Percentiles rank a stretch among this genome's conserved stretches.
Evolutionary conservation across 2,329 filamentous ascomycete genomes (phyloP).

Genomic region (Raffaelea ambrosiae): DNA sequence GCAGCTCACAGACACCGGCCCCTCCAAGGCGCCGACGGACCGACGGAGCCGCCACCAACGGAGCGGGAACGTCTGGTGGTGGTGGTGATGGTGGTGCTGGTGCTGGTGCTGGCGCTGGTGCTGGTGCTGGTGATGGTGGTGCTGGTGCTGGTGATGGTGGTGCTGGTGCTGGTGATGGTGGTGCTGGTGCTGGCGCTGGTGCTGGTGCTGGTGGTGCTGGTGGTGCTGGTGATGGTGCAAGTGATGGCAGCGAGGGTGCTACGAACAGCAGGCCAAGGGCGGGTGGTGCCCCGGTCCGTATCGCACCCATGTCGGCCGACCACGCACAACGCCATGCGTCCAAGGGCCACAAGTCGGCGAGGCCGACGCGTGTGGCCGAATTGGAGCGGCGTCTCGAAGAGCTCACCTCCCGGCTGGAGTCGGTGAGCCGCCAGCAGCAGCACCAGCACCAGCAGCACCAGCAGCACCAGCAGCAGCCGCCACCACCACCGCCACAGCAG

Average conservation of each 20-base stretch:
- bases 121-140: not conserved
- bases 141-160: too few relatives aligned
- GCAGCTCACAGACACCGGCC: conserved; percentile 37
- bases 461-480: conserved; percentile 12
- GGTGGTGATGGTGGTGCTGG: not conserved
- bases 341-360: conserved; percentile 20
- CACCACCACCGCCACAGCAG: not conserved
- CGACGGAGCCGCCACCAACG: too few relatives aligned
- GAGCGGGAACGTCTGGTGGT: not conserved
- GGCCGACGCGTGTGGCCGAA: conserved; percentile 40
- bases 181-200: not conserved
- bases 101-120: not conserved
- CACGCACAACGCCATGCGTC: too few relatives aligned
- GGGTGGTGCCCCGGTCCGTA: too few relatives aligned
- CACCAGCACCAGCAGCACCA: conserved; percentile 6
- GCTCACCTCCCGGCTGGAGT: conserved; percentile 35
- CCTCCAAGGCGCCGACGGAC: conserved; percentile 36
- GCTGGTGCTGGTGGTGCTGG: not conserved
- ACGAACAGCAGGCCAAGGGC: too few relatives aligned
- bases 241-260: not conserved
- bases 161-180: not conserved
- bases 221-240: too few relatives aligned
- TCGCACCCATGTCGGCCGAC: too few relatives aligned
- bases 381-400: conserved; percentile 41
- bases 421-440: conserved; percentile 10